Conservation (phyloP, 129 eudicot species). For the Oenanthe sinensis region DNA sequence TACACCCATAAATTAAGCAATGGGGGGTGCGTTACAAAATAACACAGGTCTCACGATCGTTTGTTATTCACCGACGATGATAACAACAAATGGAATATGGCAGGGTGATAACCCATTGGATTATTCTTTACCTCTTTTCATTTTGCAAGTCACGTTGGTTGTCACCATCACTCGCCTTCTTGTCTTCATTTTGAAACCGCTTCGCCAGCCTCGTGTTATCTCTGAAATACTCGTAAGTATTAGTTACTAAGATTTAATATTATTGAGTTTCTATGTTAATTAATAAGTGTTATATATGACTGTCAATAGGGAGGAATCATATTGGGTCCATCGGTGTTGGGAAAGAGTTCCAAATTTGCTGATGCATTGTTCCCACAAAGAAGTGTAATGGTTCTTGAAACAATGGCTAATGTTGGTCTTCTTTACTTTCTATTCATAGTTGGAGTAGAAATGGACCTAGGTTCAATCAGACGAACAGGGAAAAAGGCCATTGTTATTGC, state of each 20-base stretch:
- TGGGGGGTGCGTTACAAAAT: neutral
- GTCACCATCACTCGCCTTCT: slow-evolving; percentile 57
- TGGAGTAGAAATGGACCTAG: slow-evolving; percentile 85
- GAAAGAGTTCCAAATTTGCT: slow-evolving; percentile 39
- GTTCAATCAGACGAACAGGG: slow-evolving; percentile 46
- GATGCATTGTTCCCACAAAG: slow-evolving; percentile 56
- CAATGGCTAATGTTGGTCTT: slow-evolving; percentile 92
- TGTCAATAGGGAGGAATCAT: slow-evolving; percentile 65
- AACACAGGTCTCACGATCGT: slow-evolving; percentile 37
- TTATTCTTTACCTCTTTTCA: slow-evolving; percentile 73
- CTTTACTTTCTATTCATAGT: slow-evolving; percentile 80
- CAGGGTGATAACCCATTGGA: slow-evolving; percentile 87
- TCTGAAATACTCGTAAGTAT: slow-evolving; percentile 69
- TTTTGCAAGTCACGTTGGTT: slow-evolving; percentile 59
- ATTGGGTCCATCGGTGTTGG: slow-evolving; percentile 88
- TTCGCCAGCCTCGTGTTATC: slow-evolving; percentile 95
- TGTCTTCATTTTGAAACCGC: slow-evolving; percentile 65
- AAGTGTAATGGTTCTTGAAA: slow-evolving; percentile 77
- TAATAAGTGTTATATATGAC: neutral
- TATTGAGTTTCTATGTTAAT: neutral
- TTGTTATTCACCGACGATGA: slow-evolving; percentile 86
- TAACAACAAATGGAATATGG: slow-evolving; percentile 85
- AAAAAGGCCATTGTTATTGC: slow-evolving; percentile 53
- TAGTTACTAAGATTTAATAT: too few species aligned
- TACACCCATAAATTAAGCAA: neutral